Evolutionary conservation across 2,329 filamentous ascomycete genomes (phyloP).

Genomic region (Zelopaecilomyces penicillatus): DNA sequence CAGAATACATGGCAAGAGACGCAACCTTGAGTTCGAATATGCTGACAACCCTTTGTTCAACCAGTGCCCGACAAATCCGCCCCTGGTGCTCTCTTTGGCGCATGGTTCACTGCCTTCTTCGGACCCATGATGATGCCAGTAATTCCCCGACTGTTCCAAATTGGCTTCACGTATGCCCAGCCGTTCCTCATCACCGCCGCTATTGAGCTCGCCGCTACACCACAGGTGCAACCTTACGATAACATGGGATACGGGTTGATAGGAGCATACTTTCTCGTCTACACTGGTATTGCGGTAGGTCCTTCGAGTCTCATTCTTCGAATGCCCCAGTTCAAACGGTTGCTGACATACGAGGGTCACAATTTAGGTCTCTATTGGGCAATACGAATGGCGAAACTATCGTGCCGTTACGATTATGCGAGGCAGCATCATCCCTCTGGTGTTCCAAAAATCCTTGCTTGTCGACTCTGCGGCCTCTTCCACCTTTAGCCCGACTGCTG

Average conservation of each 20-base stretch:
- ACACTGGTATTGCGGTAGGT: constrained; percentile 17
- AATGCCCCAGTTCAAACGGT: not conserved
- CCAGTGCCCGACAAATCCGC: constrained; percentile 13
- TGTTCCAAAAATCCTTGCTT: constrained; percentile 17
- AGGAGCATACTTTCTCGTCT: constrained; percentile 19
- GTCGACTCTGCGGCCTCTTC: no score
- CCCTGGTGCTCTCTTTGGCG: constrained; percentile 8
- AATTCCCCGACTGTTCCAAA: constrained; percentile 13
- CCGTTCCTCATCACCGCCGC: constrained; percentile 18
- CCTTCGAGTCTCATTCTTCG: not conserved
- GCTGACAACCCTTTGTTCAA: no score
- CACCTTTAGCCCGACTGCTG: constrained; percentile 9
- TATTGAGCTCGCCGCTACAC: constrained; percentile 11
- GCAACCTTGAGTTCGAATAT: no score
- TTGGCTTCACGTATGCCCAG: constrained; percentile 19
- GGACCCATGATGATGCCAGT: constrained; percentile 9
- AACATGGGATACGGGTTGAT: constrained; percentile 19
- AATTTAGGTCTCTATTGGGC: constrained; percentile 14
- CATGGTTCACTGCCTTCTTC: constrained; percentile 8
- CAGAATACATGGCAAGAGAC: no score
- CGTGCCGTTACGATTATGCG: constrained; percentile 17
- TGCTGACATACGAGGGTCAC: not conserved
- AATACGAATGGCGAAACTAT: constrained; percentile 16
- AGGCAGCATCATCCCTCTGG: constrained; percentile 17
- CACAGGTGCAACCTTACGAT: constrained; percentile 12